phyloP scores from a whole-genome alignment of 345 rosid species.

The Euphorbia peplus region DNA sequence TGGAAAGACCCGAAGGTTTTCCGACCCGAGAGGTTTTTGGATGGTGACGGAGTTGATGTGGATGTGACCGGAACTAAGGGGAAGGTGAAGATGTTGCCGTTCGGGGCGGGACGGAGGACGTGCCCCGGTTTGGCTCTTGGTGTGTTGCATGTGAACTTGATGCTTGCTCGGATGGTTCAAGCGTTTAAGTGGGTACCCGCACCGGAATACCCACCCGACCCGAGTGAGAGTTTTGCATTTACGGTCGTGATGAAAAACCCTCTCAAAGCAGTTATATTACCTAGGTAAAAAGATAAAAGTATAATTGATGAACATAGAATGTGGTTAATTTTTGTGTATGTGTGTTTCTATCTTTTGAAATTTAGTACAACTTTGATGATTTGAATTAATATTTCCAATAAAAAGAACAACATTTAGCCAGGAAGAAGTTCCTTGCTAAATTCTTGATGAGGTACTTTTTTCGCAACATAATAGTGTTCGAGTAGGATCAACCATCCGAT shows the following conservation, averaged over 20 bases:
- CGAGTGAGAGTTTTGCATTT: conserved; percentile 79
- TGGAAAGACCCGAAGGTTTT: conserved; percentile 24
- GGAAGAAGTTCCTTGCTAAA: no score
- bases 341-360: background rate
- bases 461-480: no score
- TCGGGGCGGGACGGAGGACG: conserved; percentile 27
- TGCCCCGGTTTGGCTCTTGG: conserved; percentile 27
- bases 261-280: conserved; percentile 59
- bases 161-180: conserved; percentile 86
- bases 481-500: no score
- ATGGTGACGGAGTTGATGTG: conserved; percentile 23
- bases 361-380: background rate
- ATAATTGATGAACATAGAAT: background rate
- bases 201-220: conserved; percentile 66
- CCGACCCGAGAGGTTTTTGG: conserved; percentile 27
- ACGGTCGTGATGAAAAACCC: conserved; percentile 92
- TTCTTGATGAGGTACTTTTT: no score
- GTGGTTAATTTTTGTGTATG: background rate
- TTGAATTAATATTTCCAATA: background rate
- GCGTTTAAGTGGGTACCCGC: conserved; percentile 69
- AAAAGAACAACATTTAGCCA: no score
- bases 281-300: conserved; percentile 32
- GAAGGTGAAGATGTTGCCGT: conserved; percentile 24
- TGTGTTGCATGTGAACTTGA: conserved; percentile 32
- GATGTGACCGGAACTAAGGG: conserved; percentile 27